A percentile compares a stretch with the other conserved stretches of the same genome.
Conservation (phyloP, 257 asterid genomes). For the Striga asiatica region DNA sequence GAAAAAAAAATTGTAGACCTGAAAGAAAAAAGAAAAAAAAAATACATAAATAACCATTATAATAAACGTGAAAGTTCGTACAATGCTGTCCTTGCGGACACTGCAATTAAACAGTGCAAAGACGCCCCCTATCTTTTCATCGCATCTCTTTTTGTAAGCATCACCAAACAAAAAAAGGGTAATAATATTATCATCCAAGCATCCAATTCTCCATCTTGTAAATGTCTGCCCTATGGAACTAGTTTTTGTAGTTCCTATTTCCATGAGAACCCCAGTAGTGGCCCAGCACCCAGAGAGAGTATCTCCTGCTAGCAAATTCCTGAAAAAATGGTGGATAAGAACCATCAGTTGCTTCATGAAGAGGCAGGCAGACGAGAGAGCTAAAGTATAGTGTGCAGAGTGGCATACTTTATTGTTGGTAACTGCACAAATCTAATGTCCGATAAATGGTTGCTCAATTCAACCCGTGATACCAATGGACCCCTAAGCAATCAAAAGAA, state of each 20-base stretch:
- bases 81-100: conserved; percentile 63
- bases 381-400: not conserved
- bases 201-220: conserved; percentile 72
- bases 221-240: conserved; percentile 82
- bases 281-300: conserved; percentile 94
- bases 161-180: conserved; percentile 90
- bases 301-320: conserved; percentile 62
- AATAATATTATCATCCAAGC: conserved; percentile 48
- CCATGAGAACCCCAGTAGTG: conserved; percentile 68
- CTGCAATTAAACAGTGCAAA: conserved; percentile 68
- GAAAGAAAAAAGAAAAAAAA: no score
- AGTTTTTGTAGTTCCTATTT: conserved; percentile 53
- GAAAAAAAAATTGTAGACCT: no score
- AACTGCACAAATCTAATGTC: conserved; percentile 77
- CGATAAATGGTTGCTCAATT: conserved; percentile 76
- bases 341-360: conserved; percentile 4
- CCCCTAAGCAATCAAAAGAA: conserved; percentile 36
- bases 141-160: conserved; percentile 58
- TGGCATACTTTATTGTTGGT: conserved; percentile 69
- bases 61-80: conserved; percentile 22
- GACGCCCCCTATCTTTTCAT: conserved; percentile 56
- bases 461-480: conserved; percentile 53
- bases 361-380: not conserved
- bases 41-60: conserved; percentile 1
- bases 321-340: conserved; percentile 14